phyloP scores from a whole-genome alignment of 495 filamentous ascomycete genomes.

The Neurospora sp. region DNA sequence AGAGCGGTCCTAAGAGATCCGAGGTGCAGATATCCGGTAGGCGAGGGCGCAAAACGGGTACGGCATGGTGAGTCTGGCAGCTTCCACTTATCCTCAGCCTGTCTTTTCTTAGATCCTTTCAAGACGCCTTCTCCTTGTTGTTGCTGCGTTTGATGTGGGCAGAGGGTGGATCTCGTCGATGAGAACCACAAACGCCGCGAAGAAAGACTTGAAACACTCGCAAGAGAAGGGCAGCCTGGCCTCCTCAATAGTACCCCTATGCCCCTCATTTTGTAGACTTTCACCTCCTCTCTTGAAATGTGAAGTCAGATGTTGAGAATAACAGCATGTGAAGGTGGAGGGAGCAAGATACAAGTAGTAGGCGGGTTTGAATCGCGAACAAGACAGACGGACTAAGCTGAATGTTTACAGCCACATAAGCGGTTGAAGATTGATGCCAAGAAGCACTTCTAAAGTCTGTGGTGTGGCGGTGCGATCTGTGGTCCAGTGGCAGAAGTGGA shows the following conservation, averaged over 20 bases:
- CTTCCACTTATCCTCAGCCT: constrained; percentile 2
- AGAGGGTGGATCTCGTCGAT: neutral
- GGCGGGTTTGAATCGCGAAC: neutral
- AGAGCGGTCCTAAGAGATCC: constrained; percentile 85
- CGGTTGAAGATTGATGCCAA: neutral
- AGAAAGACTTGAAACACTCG: neutral
- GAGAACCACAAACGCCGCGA: neutral
- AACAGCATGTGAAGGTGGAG: neutral
- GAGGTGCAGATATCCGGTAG: constrained; percentile 87
- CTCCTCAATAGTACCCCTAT: neutral
- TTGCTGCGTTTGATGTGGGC: neutral
- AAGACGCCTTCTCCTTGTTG: neutral
- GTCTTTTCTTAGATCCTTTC: neutral
- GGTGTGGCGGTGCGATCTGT: neutral
- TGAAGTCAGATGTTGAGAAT: neutral
- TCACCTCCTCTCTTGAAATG: neutral
- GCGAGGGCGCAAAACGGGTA: constrained; percentile 92
- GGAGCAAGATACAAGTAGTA: neutral
- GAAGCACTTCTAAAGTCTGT: neutral
- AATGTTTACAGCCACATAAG: neutral
- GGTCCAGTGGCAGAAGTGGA: neutral
- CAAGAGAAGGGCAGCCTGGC: neutral
- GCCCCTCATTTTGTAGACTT: neutral
- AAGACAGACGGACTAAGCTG: neutral
- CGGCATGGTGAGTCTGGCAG: constrained; percentile 60